phyloP scores from a whole-genome alignment of 306 rosid genomes.

The Gynostemma pentaphyllum region DNA sequence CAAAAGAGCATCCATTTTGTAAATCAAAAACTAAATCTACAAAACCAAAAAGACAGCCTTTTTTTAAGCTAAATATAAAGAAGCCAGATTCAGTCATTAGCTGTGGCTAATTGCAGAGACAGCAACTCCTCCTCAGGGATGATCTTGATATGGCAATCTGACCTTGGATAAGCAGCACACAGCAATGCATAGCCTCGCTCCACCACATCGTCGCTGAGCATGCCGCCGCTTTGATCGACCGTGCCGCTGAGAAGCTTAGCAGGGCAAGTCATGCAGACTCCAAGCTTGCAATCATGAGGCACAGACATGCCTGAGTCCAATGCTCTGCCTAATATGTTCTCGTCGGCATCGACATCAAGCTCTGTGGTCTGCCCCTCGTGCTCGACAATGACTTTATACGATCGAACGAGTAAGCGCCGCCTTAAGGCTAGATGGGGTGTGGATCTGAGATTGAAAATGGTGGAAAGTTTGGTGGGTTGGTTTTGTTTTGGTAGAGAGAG shows the following conservation, averaged over 20 bases:
- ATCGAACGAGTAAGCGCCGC: conserved; percentile 21
- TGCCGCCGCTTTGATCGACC: conserved; percentile 92
- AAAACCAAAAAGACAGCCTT: not conserved
- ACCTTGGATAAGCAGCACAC: conserved; percentile 62
- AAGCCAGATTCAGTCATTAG: conserved; percentile 48
- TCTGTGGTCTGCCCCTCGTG: conserved; percentile 49
- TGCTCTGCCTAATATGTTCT: conserved; percentile 52
- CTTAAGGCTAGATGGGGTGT: conserved; percentile 12
- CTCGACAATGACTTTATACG: conserved; percentile 76
- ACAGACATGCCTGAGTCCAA: conserved; percentile 56
- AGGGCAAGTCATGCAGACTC: conserved; percentile 99
- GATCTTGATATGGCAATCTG: conserved; percentile 63
- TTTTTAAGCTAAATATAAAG: too few relatives aligned
- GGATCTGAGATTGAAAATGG: conserved; percentile 22
- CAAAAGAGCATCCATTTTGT: not conserved
- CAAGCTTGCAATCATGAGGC: conserved; percentile 96
- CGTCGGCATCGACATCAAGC: conserved; percentile 47
- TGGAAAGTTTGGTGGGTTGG: conserved; percentile 23
- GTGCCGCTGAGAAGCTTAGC: conserved; percentile 65
- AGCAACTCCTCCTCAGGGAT: conserved; percentile 85
- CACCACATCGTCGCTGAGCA: conserved; percentile 97
- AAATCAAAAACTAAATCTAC: not conserved
- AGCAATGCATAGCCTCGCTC: conserved; percentile 73
- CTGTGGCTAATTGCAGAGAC: conserved; percentile 79
- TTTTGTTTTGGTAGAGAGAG: conserved; percentile 24